Evolutionary conservation across 2,329 filamentous ascomycete species (phyloP).

Genomic region (Sphaerostilbella broomeana): DNA sequence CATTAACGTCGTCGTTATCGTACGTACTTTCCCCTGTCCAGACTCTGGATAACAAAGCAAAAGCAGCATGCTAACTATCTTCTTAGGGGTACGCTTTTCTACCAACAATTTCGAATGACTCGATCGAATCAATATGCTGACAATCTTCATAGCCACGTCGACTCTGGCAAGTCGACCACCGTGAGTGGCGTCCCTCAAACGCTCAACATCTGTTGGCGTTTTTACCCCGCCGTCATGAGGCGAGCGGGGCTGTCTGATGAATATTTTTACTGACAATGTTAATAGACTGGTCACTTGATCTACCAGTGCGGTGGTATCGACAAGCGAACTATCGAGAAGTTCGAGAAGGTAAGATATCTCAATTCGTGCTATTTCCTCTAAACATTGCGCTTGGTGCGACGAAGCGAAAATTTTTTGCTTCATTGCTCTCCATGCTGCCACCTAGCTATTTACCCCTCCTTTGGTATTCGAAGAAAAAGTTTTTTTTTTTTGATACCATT

Average conservation of each 20-base stretch:
- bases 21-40: conserved; percentile 29
- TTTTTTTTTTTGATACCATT: conserved; percentile 1
- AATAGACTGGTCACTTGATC: conserved; percentile 80
- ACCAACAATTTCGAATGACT: conserved; percentile 12
- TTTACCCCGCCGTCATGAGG: too few species aligned
- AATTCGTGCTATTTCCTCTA: conserved; percentile 14
- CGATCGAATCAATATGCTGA: conserved; percentile 27
- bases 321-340: conserved; percentile 99
- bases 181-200: conserved; percentile 55
- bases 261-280: conserved; percentile 25
- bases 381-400: neutral
- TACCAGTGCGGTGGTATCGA: conserved; percentile 99
- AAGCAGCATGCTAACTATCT: conserved; percentile 15
- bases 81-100: conserved; percentile 23
- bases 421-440: neutral
- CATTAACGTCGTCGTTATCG: conserved; percentile 98
- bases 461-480: conserved; percentile 5
- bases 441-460: conserved; percentile 12
- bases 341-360: conserved; percentile 80
- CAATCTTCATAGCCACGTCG: conserved; percentile 66
- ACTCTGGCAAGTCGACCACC: conserved; percentile 98
- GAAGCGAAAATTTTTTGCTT: conserved; percentile 1
- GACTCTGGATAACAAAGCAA: too few species aligned
- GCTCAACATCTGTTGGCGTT: too few species aligned
- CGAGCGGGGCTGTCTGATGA: too few species aligned